Evolutionary conservation across 2,329 filamentous ascomycete species (phyloP), one percentile per base, ranked within the genome.

Genomic region (Cladosporium cucumerinum): DNA sequence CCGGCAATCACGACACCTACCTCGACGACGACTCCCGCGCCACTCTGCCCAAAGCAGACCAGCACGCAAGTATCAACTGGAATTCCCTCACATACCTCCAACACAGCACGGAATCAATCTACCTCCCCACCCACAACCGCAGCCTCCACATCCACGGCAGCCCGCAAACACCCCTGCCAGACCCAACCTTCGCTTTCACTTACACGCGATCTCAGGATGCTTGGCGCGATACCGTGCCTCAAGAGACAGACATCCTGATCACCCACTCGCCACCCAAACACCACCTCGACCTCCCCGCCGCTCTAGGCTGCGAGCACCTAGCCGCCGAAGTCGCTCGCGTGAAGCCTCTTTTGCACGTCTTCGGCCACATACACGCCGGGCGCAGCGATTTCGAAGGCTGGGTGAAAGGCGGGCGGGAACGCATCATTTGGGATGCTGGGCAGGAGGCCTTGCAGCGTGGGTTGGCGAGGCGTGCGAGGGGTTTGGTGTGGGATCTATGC

Each of bases 1-100:
- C 87, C 34, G 94, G 94, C 0, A 97, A 97, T 74, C 94, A 97
- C 76, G 94, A 97, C 74, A 89, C 87, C 71, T 96, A 87, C 81
- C 90, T 96, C 67, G 94, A 96, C 76, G 81, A 85, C 26, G 81
- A 82, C 36, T 87, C 86, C 16, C 84, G 90, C 4, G 77, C 76
- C 18, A 78, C 77, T 23, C 67, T 82, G 4, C 63, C 72, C 1
- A 78, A 82, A 11, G 81, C 84, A 54, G 87, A 92, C 72, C 81
- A 82, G 34, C 74, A 79, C 52, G 75, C 78, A 23, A 73, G 80
- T n/a, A 77, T 93, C 18, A 81, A 92, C 70, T 87, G 91, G 80
- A 87, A 85, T 61, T 82, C 82, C 51, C 79, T 97, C 57, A 82
- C 87, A 71, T 97, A 97, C 76, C 85, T 97, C 3, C 86, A 96